Conservation (phyloP, 345 rosid species). For the Arabidopsis thaliana region DNA sequence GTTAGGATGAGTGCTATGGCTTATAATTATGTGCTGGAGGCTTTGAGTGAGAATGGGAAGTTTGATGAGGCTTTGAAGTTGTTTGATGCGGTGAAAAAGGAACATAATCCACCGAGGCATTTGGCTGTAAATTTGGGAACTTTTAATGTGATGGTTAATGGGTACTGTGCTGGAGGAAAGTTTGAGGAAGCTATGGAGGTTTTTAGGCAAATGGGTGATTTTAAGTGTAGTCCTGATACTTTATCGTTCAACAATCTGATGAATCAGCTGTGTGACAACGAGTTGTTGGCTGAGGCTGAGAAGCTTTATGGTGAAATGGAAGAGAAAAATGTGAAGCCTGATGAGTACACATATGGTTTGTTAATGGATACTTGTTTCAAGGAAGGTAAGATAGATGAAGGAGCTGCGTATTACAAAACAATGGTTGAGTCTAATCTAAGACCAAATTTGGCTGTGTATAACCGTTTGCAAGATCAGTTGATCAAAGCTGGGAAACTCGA, state of each 20-base stretch:
- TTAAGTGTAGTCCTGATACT: slow-evolving; percentile 70
- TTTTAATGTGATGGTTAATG: slow-evolving; percentile 85
- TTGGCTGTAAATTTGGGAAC: slow-evolving; percentile 80
- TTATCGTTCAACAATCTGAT: slow-evolving; percentile 78
- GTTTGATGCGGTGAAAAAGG: slow-evolving; percentile 67
- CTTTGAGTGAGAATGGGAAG: slow-evolving; percentile 71
- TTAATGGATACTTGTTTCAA: slow-evolving; percentile 83
- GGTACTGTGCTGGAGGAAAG: slow-evolving; percentile 66
- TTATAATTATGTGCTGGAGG: slow-evolving; percentile 72
- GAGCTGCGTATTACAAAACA: slow-evolving; percentile 70
- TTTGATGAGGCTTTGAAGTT: slow-evolving; percentile 75
- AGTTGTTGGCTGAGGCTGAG: slow-evolving; percentile 73
- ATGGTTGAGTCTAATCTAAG: slow-evolving; percentile 78
- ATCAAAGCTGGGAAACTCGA: slow-evolving; percentile 69
- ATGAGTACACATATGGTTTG: slow-evolving; percentile 73
- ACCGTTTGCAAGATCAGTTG: slow-evolving; percentile 67
- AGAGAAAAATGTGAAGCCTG: slow-evolving; percentile 78
- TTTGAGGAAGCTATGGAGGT: slow-evolving; percentile 72
- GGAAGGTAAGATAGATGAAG: slow-evolving; percentile 68
- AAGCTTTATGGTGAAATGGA: slow-evolving; percentile 77
- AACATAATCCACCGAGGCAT: slow-evolving; percentile 71
- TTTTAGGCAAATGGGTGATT: slow-evolving; percentile 69
- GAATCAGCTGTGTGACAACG: slow-evolving; percentile 74
- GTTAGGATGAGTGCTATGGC: slow-evolving; percentile 74
- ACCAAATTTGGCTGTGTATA: slow-evolving; percentile 77